Base-by-base conservation (phyloP, 768 basidiomycete species). In the Dictyophora rubrovolvata region DNA sequence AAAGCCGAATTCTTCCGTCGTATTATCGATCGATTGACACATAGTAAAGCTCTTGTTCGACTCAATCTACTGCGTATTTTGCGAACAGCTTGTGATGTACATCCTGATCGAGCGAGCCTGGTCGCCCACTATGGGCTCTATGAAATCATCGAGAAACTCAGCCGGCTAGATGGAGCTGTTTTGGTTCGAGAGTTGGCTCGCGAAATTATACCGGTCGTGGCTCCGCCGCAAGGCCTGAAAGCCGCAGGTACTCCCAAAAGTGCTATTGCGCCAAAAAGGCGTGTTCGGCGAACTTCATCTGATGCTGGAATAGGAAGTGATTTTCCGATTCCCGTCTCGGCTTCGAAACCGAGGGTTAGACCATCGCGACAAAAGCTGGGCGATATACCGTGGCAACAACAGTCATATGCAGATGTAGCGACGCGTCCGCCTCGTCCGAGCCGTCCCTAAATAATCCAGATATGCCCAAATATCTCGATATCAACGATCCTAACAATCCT, bases 1-100 rank as follows among this genome's bases (percentile, higher is more conserved):
- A 86, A 85, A 62, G 74, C 91, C 3, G 77, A 84, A 22, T 93
- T 99, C 74, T 89, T 95, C 79, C 83, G 83, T 63, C 86, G 92
- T 11, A 81, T 96, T 61, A 81, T 92, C 61, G 93, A 96, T 61
- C 79, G 89, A 23, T 79, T 98, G 3, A 78, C 72, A 65, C 74
- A 84, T 76, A 75, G 78, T 72, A 93, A 90, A 64, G 88, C 96
- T 1, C 87, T 95, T 56, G 89, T 96, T 12, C 85, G 93, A 51
- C 82, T 97, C 42, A 95, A 92, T 69, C 75, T 99, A 34, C 77
- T 99, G 58, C 83, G 90, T 51, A 83, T 98, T 60, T 76, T 95
- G 48, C 81, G 85, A 60, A 79, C 86, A 0, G 85, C 94, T 1
- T 94, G 90, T 70, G 95, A 99, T 62, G 84, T 85, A 8, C 89